Evolutionary conservation across 2,329 filamentous ascomycete species (phyloP).

Genomic region (Penicillium sp.): DNA sequence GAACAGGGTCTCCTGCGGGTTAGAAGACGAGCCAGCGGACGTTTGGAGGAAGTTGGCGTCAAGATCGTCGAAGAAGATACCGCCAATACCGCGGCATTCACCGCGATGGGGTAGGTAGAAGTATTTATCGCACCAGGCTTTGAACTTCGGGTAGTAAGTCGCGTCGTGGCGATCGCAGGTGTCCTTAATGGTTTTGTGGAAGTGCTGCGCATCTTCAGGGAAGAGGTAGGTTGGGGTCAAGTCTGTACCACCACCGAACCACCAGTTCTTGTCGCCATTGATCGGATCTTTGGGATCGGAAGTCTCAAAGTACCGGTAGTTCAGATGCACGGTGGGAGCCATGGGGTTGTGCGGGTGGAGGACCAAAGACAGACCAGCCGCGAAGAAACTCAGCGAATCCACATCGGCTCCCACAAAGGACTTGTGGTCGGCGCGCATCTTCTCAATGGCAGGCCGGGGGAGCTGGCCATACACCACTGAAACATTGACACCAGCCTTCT

Average conservation of each 20-base stretch:
- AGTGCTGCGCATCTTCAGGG: slow-evolving; percentile 94
- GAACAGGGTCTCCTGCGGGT: slow-evolving; percentile 85
- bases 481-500: slow-evolving; percentile 95
- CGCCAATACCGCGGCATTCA: slow-evolving; percentile 83
- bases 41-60: slow-evolving; percentile 57
- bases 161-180: slow-evolving; percentile 92
- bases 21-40: slow-evolving; percentile 56
- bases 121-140: slow-evolving; percentile 98
- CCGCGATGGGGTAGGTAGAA: slow-evolving; percentile 89
- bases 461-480: slow-evolving; percentile 91
- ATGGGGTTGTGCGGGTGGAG: slow-evolving; percentile 93
- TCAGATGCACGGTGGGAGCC: slow-evolving; percentile 95
- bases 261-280: slow-evolving; percentile 71
- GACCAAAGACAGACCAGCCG: slow-evolving; percentile 87
- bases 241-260: slow-evolving; percentile 95
- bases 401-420: slow-evolving; percentile 72
- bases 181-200: slow-evolving; percentile 89
- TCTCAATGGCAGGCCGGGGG: slow-evolving; percentile 79
- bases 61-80: slow-evolving; percentile 98
- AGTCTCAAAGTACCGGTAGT: slow-evolving; percentile 98
- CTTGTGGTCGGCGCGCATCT: slow-evolving; percentile 95
- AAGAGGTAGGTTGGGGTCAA: slow-evolving; percentile 91
- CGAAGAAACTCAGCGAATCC: slow-evolving; percentile 89
- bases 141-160: slow-evolving; percentile 89
- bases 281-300: slow-evolving; percentile 75